Evolutionary conservation across 2,329 filamentous ascomycete species (phyloP).

Genomic region (Fusarium buharicum): DNA sequence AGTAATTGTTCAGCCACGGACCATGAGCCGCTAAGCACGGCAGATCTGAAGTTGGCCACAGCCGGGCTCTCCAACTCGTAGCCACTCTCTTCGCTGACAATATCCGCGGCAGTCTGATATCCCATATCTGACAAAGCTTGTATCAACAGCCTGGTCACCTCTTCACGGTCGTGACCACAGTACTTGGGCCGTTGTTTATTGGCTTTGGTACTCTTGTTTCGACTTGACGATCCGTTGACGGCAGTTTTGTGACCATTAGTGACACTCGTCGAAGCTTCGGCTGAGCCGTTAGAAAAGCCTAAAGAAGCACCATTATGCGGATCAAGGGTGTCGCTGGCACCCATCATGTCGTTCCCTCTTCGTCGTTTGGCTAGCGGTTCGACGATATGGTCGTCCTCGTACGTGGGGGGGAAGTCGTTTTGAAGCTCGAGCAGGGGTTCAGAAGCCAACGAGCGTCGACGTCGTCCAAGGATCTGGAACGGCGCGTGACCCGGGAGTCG

Average conservation of each 20-base stretch:
- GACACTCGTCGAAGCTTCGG: constrained; percentile 44
- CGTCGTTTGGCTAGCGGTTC: constrained; percentile 59
- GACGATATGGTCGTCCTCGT: constrained; percentile 27
- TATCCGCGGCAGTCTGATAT: constrained; percentile 79
- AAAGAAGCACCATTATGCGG: constrained; percentile 66
- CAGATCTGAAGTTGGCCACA: constrained; percentile 84
- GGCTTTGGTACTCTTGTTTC: constrained; percentile 39
- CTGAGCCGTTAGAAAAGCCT: constrained; percentile 56
- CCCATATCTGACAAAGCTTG: constrained; percentile 91
- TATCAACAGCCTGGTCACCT: constrained; percentile 91
- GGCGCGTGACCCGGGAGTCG: constrained; percentile 44
- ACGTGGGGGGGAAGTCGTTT: constrained; percentile 41
- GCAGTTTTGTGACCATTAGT: constrained; percentile 62
- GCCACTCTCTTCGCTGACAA: constrained; percentile 82
- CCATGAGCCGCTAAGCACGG: constrained; percentile 86
- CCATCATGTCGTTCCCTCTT: constrained; percentile 71
- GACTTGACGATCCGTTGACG: constrained; percentile 65
- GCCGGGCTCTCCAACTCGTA: constrained; percentile 86
- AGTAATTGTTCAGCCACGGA: constrained; percentile 83
- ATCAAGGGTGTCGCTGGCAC: constrained; percentile 62
- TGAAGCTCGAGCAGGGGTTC: constrained; percentile 49
- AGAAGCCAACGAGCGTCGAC: constrained; percentile 59
- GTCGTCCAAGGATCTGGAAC: constrained; percentile 63
- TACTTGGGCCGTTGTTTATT: constrained; percentile 59
- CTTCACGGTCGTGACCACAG: constrained; percentile 88